Conservation (phyloP, 495 filamentous ascomycete genomes). For the Aspergillus carlsbadensis region DNA sequence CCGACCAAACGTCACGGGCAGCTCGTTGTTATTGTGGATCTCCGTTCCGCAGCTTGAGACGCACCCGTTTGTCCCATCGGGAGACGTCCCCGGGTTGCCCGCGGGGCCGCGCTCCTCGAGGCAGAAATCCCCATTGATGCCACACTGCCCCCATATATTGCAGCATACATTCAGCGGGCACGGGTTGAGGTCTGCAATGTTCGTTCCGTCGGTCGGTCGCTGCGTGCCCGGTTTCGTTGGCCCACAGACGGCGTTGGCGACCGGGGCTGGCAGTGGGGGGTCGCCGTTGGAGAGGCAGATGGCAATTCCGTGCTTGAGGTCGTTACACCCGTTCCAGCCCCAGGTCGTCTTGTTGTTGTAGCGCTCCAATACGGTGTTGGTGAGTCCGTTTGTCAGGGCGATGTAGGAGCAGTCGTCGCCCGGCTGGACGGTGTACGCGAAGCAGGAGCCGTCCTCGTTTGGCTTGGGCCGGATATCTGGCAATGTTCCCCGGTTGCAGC, state of each 20-base stretch:
- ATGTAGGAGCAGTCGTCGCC: slow-evolving; percentile 29
- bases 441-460: slow-evolving; percentile 42
- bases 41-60: slow-evolving; percentile 44
- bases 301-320: slow-evolving; percentile 11
- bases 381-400: background rate
- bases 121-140: slow-evolving; percentile 49
- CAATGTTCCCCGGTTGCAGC: background rate
- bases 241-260: slow-evolving; percentile 43
- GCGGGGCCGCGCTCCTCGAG: slow-evolving; percentile 18
- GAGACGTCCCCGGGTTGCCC: slow-evolving; percentile 37
- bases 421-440: slow-evolving; percentile 27
- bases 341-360: slow-evolving; percentile 46
- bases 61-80: slow-evolving; percentile 37
- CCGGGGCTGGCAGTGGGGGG: slow-evolving; percentile 42
- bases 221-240: slow-evolving; percentile 40
- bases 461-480: slow-evolving; percentile 16
- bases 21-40: background rate
- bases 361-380: slow-evolving; percentile 24
- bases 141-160: slow-evolving; percentile 37
- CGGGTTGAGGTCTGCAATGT: slow-evolving; percentile 25
- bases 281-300: slow-evolving; percentile 51
- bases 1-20: background rate
- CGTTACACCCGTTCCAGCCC: slow-evolving; percentile 16
- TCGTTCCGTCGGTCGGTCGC: slow-evolving; percentile 17
- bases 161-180: slow-evolving; percentile 35